Base-by-base conservation (phyloP, 1,284 basidiomycete genomes). In the Pseudozyma pruni region DNA sequence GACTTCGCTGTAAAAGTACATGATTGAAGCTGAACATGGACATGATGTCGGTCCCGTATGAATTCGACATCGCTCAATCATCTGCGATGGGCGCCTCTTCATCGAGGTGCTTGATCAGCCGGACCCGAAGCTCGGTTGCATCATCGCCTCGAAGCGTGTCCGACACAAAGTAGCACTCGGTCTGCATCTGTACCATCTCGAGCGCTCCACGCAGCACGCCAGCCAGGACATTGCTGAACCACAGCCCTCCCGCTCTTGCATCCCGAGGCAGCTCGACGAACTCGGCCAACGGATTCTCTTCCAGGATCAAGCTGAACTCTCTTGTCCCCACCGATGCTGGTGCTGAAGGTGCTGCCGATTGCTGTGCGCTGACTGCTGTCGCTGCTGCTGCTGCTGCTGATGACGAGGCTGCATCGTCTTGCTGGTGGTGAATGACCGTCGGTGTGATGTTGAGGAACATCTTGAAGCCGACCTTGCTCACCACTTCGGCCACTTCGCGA, bases 171-270 rank as follows among this genome's bases (percentile, higher is more conserved):
- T 89, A 88, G 17, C 89, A 90, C 70, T 94, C 90, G 11, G 96
- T 94, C 83, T 97, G 94, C 88, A 98, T 92, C 83, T 98, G 95
- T 75, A 96, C 96, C 96, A 99, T 99, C 84, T 99, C 96, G 46
- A 98, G 83, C 22, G 94, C 89, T 1, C 96, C 96, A 51, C 94
- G 86, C 43, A 98, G 83, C 1, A 98, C 95, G 3, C 96, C 96
- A 72, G 93, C 95, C 0, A 96, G 85, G 25, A 98, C 90, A 83
- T 98, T 98, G 81, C 91, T 93, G 83, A 94, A 98, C 93, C 93
- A 96, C 31, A 99, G 84, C 0, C 94, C 94, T 13, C 80, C 77
- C 3, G 51, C 56, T 35, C 75, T 60, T 33, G 89, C 94, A 75
- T 97, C 94, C 50, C 93, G 90, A 0, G 96, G 96, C 39, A 99